Evolutionary conservation across 257 asterid genomes (phyloP), one percentile per base, ranked within the genome.

Genomic region (Solanum dulcamara): DNA sequence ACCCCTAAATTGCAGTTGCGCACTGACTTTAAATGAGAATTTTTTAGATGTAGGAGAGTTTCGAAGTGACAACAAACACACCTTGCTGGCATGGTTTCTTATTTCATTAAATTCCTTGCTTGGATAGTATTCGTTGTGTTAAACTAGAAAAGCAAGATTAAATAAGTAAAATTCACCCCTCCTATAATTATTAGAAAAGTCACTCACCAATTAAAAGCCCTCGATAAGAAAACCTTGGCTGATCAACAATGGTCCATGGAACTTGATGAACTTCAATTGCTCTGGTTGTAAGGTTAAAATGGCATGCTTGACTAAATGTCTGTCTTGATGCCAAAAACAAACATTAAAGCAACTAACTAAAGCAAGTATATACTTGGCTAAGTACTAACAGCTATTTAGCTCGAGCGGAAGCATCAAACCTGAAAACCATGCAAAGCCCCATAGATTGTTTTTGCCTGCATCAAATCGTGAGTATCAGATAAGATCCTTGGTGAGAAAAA

Each of bases 231-330:
- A 96, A 96, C 86, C 99, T 90, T 46, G 99, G 99, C 88, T 87
- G 92, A 92, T 96, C 99, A 83, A 83, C 85, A 62, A 96, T 83
- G 66, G 91, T 92, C 98, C 97, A 95, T 32, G 99, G 99, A 71
- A 91, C 96, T 86, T 93, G 96, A 91, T 88, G 91, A 70, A 95
- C 91, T 86, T 88, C 84, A 85, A 95, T 91, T 50, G 91, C 93
- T 85, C 96, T 89, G 51, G 94, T 79, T 35, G 86, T 88, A 50
- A 92, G 53, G 88, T 90, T 87, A 71, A 89, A 95, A 68, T 80
- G 88, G 92, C 98, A 96, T n/a, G 92, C 75, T 91, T 96, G 99
- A 90, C 99, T 96, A 87, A 96, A 95, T 81, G 99, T 96, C 99
- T 96, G 97, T 80, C 75, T 3, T 33, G 82, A 48, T 30, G 44